phyloP scores from a whole-genome alignment of 1,284 basidiomycete genomes.

The Inonotus obliquus region DNA sequence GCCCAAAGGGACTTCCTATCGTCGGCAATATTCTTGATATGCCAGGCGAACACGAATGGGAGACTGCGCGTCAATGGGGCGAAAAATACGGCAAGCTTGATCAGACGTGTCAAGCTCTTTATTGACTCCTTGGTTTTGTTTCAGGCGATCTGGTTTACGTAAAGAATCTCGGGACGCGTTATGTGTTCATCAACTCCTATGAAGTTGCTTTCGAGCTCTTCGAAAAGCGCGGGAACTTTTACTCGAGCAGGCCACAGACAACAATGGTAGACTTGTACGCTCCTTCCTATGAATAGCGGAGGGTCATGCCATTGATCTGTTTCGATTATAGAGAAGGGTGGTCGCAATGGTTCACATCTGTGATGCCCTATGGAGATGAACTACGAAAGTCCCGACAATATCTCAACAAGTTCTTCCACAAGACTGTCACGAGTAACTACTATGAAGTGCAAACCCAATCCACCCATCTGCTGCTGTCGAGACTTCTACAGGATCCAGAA shows the following conservation, averaged over 20 bases:
- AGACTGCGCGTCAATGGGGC: slow-evolving; percentile 17
- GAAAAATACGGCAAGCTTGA: slow-evolving; percentile 17
- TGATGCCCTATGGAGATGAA: slow-evolving; percentile 18
- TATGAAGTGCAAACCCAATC: slow-evolving; percentile 21
- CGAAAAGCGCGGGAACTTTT: slow-evolving; percentile 1
- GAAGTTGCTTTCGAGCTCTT: slow-evolving; percentile 9
- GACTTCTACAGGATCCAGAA: slow-evolving; percentile 22
- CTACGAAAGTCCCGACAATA: slow-evolving; percentile 24
- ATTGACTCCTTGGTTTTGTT: not conserved
- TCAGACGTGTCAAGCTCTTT: not conserved
- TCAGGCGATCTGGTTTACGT: slow-evolving; percentile 11
- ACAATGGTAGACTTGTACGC: slow-evolving; percentile 6
- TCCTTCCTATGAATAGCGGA: not conserved
- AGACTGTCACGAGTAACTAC: slow-evolving; percentile 19
- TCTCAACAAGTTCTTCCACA: slow-evolving; percentile 26
- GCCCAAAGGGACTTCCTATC: slow-evolving; percentile 19
- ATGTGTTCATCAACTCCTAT: slow-evolving; percentile 10
- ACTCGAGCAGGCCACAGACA: slow-evolving; percentile 11
- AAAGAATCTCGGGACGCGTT: slow-evolving; percentile 7
- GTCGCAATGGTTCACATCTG: not conserved
- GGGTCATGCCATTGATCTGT: no score
- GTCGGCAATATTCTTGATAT: slow-evolving; percentile 21
- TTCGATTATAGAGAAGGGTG: slow-evolving; percentile 6
- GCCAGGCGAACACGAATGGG: slow-evolving; percentile 15
- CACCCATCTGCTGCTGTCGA: slow-evolving; percentile 22